Percentiles rank a stretch among this genome's conserved stretches.
These are phyloP conservation scores for Globisporangium solare DNA, from an alignment of 352 stramenopile genomes.

Conservation along the genomic window DNA sequence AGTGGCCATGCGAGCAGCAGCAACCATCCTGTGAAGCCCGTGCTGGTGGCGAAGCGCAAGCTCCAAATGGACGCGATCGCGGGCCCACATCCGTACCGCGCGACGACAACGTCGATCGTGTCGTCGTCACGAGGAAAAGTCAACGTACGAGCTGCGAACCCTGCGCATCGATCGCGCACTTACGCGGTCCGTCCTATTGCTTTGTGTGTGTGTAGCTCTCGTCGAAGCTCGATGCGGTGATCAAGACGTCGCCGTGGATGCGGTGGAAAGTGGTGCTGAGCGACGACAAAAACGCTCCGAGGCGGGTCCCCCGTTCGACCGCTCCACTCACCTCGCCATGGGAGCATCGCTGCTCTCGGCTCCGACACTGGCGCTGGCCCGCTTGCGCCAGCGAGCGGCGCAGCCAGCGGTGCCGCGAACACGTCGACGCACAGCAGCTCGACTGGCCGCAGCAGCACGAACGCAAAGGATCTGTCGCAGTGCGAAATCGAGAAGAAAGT, in stretches of 20 bases:
- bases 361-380: background rate
- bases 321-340: conserved; percentile 17
- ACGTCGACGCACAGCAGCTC: background rate
- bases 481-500: conserved; percentile 34
- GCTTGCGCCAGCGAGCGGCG: background rate
- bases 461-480: conserved; percentile 9
- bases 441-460: conserved; percentile 9
- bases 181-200: background rate
- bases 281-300: conserved; percentile 27
- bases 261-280: conserved; percentile 53
- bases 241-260: conserved; percentile 49
- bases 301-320: conserved; percentile 13
- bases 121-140: conserved; percentile 11
- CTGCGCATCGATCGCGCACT: background rate
- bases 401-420: background rate
- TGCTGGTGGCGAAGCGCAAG: conserved; percentile 11
- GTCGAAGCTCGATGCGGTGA: conserved; percentile 54
- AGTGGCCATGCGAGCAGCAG: conserved; percentile 8
- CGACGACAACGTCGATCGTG: conserved; percentile 6
- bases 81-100: conserved; percentile 4
- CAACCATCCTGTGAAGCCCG: conserved; percentile 3
- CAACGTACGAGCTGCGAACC: conserved; percentile 11
- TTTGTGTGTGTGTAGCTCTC: conserved; percentile 31
- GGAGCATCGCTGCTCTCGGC: background rate
- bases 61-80: conserved; percentile 15